phyloP scores from a whole-genome alignment of 2,329 filamentous ascomycete genomes.

The Aspergillus carbonarius region DNA sequence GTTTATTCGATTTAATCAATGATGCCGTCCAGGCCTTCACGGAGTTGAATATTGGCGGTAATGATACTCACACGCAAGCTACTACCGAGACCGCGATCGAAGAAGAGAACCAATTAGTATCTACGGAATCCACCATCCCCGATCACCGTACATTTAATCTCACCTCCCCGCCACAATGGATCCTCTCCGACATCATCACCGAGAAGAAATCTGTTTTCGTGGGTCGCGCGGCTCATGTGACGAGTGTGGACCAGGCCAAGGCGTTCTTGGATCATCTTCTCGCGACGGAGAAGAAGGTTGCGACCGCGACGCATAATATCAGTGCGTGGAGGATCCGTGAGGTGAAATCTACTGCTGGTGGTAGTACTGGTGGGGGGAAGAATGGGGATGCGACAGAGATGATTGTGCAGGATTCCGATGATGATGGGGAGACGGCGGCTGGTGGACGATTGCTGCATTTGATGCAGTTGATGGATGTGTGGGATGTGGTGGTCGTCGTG shows the following conservation, averaged over 20 bases:
- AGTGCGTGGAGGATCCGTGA: constrained; percentile 81
- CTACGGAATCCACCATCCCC: constrained; percentile 20
- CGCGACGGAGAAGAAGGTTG: constrained; percentile 76
- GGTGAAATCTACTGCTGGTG: constrained; percentile 14
- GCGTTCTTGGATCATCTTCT: constrained; percentile 72
- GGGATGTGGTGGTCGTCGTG: constrained; percentile 90
- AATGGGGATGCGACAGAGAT: constrained; percentile 45
- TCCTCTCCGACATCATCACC: constrained; percentile 67
- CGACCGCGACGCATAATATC: constrained; percentile 92
- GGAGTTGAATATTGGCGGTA: constrained; percentile 54
- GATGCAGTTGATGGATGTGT: constrained; percentile 92
- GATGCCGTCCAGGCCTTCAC: constrained; percentile 51
- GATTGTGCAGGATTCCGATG: constrained; percentile 84
- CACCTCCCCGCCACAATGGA: constrained; percentile 62
- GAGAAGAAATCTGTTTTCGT: constrained; percentile 89
- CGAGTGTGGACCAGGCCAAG: constrained; percentile 69
- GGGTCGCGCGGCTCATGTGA: constrained; percentile 70
- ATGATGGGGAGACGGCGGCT: constrained; percentile 93
- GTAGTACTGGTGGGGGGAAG: neutral
- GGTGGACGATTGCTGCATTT: constrained; percentile 82
- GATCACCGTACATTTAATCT: constrained; percentile 28
- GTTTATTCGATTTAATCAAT: constrained; percentile 88
- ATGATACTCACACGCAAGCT: constrained; percentile 9
- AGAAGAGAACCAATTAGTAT: neutral
- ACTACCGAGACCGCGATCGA: neutral